Conservation (phyloP, 1,284 basidiomycete species). For the Ceratobasidium sp. region DNA sequence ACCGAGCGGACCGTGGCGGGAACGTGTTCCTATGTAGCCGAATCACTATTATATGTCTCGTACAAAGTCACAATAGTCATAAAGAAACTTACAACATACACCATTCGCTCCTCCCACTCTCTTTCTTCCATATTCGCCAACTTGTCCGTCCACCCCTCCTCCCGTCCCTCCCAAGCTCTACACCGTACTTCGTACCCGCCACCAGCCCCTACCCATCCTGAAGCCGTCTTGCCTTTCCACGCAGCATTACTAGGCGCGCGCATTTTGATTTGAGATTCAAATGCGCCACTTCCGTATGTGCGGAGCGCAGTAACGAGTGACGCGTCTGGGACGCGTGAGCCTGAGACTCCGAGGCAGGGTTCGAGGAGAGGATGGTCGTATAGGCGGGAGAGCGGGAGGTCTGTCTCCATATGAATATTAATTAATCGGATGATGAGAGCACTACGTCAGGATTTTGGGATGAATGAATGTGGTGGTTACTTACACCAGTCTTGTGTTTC, state of each 20-base stretch:
- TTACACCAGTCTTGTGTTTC: slow-evolving; percentile 50
- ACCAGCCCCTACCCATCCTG: slow-evolving; percentile 55
- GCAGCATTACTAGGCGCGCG: slow-evolving; percentile 56
- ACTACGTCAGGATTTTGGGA: too few species aligned
- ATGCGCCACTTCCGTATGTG: slow-evolving; percentile 58
- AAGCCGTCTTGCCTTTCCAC: slow-evolving; percentile 55
- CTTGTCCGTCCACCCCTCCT: slow-evolving; percentile 50
- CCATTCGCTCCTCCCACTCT: slow-evolving; percentile 72
- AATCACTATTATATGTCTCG: neutral
- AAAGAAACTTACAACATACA: slow-evolving; percentile 70
- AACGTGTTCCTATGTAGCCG: slow-evolving; percentile 71
- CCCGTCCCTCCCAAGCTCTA: slow-evolving; percentile 59
- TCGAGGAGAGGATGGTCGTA: slow-evolving; percentile 60
- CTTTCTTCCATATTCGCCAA: slow-evolving; percentile 58
- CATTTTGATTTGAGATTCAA: slow-evolving; percentile 74
- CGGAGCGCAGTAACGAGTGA: slow-evolving; percentile 70
- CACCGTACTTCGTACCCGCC: slow-evolving; percentile 72
- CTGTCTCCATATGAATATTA: slow-evolving; percentile 26
- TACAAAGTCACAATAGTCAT: slow-evolving; percentile 11
- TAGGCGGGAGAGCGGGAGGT: slow-evolving; percentile 55
- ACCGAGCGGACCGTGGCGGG: slow-evolving; percentile 65
- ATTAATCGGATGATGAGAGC: too few species aligned
- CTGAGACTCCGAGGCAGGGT: slow-evolving; percentile 47
- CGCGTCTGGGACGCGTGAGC: slow-evolving; percentile 61
- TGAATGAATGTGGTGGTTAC: slow-evolving; percentile 4